These are phyloP conservation scores for Endoconidiophora polonica DNA, from an alignment of 2,329 filamentous ascomycete species.

Conservation along the genomic window DNA sequence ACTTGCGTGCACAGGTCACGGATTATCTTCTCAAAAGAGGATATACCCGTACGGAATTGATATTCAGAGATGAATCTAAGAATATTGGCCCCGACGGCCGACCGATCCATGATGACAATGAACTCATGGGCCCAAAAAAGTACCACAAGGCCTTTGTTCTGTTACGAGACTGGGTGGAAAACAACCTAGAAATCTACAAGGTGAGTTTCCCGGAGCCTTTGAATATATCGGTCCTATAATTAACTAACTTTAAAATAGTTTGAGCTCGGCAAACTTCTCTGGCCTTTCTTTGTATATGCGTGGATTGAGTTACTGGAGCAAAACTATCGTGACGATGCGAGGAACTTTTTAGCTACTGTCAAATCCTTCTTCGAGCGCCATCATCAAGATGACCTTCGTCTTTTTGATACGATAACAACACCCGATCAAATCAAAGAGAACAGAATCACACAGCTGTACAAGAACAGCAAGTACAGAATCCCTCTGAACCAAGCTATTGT, in stretches of 20 bases:
- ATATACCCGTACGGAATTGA: conserved; percentile 80
- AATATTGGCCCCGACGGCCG: conserved; percentile 67
- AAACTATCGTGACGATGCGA: conserved; percentile 54
- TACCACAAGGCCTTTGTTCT: conserved; percentile 61
- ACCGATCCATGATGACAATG: conserved; percentile 46
- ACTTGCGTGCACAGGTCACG: conserved; percentile 40
- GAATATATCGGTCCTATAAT: neutral
- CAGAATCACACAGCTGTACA: conserved; percentile 62
- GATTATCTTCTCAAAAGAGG: conserved; percentile 94
- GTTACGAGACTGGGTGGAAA: conserved; percentile 71
- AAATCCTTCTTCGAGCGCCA: conserved; percentile 54
- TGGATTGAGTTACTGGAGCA: conserved; percentile 65
- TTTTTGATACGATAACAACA: conserved; percentile 55
- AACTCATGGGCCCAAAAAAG: conserved; percentile 53
- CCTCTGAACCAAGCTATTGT: conserved; percentile 77
- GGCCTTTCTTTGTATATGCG: conserved; percentile 89
- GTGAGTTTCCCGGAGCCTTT: conserved; percentile 25
- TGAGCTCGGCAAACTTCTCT: conserved; percentile 72
- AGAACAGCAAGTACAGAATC: conserved; percentile 73
- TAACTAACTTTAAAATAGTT: conserved; percentile 34
- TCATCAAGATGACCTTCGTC: conserved; percentile 65
- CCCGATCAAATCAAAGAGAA: conserved; percentile 68
- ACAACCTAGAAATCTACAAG: conserved; percentile 88
- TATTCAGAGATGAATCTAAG: conserved; percentile 78
- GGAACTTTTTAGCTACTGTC: conserved; percentile 54